Base-by-base conservation (phyloP, 2,329 filamentous ascomycete genomes). In the Phyllosticta citrichinensis region DNA sequence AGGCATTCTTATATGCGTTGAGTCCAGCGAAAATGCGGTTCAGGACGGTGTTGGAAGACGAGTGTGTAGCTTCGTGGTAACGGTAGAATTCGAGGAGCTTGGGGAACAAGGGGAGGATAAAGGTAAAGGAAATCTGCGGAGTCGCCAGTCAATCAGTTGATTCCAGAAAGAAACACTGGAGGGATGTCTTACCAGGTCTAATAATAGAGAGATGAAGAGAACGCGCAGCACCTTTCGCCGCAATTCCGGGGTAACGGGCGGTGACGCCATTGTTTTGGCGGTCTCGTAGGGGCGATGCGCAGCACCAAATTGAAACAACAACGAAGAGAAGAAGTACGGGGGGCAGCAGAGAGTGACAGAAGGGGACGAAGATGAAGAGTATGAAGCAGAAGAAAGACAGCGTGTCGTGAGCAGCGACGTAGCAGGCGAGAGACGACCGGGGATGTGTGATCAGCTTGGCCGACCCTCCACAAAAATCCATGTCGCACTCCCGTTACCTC, bases 41-140 rank as follows among this genome's bases (percentile, higher is more conserved):
- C 24, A 99, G 85, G 33, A 96, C 76, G 1, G 89, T 91, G 40
- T 77, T 71, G 65, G 56, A 73, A 68, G 77, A 74, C 60, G 65
- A 69, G 59, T 75, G 68, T n/a, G 77, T 69, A 24, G 82, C 82
- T 75, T 97, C 92, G 75, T 86, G 85, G 71, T 90, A 87, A 76
- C 91, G 89, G 79, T 97, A 99, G 82, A 97, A 97, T 69, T 95
- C 88, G 75, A 97, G 87, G 53, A 99, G 87, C 62, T 91, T 92
- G 8, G 92, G 94, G 73, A 97, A 99, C 40, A 99, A 84, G 0
- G 94, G 94, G 9, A 99, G 87, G 71, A 97, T 97, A 73, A 99
- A 97, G 30, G 94, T 99, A 74, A 99, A 99, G 61, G 93, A 97
- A 69, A 97, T 90, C 93, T 97, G 17, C 30, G 9, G 10, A 17